These are phyloP conservation scores for Kappamyces sp. DNA, from an alignment of 192 early-diverging fungal genomes.

Conservation along the genomic window DNA sequence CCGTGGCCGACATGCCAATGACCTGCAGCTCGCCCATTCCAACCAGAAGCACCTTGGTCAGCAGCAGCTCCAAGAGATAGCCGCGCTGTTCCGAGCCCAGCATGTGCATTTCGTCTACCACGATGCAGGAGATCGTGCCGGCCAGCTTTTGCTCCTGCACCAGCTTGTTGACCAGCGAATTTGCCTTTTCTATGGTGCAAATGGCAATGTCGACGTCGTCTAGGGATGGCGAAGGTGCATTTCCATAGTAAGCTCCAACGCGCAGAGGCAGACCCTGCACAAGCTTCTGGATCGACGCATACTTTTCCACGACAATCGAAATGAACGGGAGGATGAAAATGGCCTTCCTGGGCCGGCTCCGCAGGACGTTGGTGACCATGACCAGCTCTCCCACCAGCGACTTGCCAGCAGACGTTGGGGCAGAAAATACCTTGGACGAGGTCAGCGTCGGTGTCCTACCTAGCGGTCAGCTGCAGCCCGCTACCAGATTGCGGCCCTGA, in stretches of 20 bases:
- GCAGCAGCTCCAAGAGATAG: conserved; percentile 29
- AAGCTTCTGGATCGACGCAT: neutral
- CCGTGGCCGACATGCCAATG: conserved; percentile 37
- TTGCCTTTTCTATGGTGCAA: conserved; percentile 23
- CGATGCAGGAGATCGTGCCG: conserved; percentile 21
- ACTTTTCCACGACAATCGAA: conserved; percentile 29
- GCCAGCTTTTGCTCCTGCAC: conserved; percentile 29
- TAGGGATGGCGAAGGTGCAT: conserved; percentile 21
- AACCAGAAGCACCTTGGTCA: conserved; percentile 28
- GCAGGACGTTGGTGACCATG: conserved; percentile 32
- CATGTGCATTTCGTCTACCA: conserved; percentile 37
- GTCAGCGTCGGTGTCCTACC: no score
- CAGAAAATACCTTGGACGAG: neutral
- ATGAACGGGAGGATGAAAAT: conserved; percentile 36
- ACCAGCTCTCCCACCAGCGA: conserved; percentile 31
- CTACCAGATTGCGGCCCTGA: conserved; percentile 23
- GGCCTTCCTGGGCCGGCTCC: conserved; percentile 23
- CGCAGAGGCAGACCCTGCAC: conserved; percentile 20
- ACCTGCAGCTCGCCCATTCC: conserved; percentile 24
- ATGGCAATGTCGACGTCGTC: conserved; percentile 33
- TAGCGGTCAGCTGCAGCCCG: conserved; percentile 1
- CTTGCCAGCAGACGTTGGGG: conserved; percentile 37
- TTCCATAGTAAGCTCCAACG: conserved; percentile 31
- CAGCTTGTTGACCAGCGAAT: conserved; percentile 25
- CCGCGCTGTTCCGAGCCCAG: conserved; percentile 29